These are phyloP conservation scores for Phlebiopsis gigantea DNA, from an alignment of 768 basidiomycete genomes.

Conservation along the genomic window DNA sequence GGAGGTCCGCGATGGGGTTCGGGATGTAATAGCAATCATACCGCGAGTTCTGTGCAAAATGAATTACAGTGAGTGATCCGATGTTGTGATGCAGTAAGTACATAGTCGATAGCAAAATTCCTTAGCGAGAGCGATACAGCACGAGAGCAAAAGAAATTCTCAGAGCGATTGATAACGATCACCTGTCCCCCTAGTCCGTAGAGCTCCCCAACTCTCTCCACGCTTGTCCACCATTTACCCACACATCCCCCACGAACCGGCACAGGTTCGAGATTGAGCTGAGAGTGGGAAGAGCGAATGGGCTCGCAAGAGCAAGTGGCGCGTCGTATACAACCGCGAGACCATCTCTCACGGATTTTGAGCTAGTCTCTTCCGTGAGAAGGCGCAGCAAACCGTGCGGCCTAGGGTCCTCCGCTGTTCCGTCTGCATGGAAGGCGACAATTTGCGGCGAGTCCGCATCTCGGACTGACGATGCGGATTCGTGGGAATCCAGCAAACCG, in stretches of 20 bases:
- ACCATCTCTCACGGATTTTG: slow-evolving; percentile 6
- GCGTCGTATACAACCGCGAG: slow-evolving; percentile 6
- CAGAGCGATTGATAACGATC: not conserved
- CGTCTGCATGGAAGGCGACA: not conserved
- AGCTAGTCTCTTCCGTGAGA: not conserved
- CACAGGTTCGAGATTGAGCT: slow-evolving; percentile 12
- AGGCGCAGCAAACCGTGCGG: slow-evolving; percentile 10
- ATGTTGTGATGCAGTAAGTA: not conserved
- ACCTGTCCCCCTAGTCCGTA: not conserved
- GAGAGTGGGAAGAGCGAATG: slow-evolving; percentile 10
- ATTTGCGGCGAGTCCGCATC: not conserved
- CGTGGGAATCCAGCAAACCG: slow-evolving; percentile 3
- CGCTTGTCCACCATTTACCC: slow-evolving; percentile 16
- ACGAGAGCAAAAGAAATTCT: not conserved
- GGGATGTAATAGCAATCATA: not conserved
- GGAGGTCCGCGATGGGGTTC: no score
- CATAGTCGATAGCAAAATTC: not conserved
- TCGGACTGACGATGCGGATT: not conserved
- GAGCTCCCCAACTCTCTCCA: slow-evolving; percentile 17
- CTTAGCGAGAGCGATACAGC: not conserved
- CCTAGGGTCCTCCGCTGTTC: not conserved
- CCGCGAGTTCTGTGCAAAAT: no score
- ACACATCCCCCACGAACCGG: slow-evolving; percentile 18
- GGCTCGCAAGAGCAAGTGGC: not conserved
- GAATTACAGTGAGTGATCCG: not conserved